phyloP scores from a whole-genome alignment of 192 early-diverging fungal genomes.

The Spizellomyces punctatus region DNA sequence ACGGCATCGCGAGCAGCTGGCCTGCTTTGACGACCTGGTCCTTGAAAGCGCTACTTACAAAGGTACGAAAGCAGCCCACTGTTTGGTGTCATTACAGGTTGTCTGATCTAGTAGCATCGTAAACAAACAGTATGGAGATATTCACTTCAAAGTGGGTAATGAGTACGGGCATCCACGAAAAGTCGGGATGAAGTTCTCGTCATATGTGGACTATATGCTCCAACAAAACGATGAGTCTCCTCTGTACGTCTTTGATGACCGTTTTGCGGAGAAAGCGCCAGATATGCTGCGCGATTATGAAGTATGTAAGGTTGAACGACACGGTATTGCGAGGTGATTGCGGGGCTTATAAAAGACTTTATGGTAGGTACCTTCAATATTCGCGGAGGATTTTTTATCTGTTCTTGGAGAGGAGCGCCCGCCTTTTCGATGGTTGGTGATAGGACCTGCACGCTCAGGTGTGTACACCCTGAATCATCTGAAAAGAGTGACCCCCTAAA shows the following conservation, averaged over 20 bases:
- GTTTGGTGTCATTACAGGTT: background rate
- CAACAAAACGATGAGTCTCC: constrained; percentile 35
- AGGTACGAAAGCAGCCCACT: background rate
- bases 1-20: constrained; percentile 7
- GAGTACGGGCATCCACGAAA: constrained; percentile 28
- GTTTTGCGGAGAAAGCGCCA: constrained; percentile 30
- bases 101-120: background rate
- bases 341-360: too few species aligned
- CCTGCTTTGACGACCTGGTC: constrained; percentile 17
- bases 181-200: constrained; percentile 29
- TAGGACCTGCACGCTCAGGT: constrained; percentile 32
- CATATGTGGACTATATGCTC: constrained; percentile 32
- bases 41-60: constrained; percentile 9
- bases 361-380: constrained; percentile 23
- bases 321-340: background rate
- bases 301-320: background rate
- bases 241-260: constrained; percentile 37
- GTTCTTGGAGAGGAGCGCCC: constrained; percentile 28
- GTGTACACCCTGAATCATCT: background rate
- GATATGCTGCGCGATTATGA: constrained; percentile 19
- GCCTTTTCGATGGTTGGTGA: constrained; percentile 32
- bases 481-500: background rate
- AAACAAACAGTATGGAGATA: constrained; percentile 7
- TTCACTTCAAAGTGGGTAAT: constrained; percentile 28
- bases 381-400: constrained; percentile 29